A percentile compares a stretch with the other conserved stretches of the same genome.
These are phyloP conservation scores for Leucaena leucocephala DNA, from an alignment of 306 rosid genomes.

Conservation along the genomic window DNA sequence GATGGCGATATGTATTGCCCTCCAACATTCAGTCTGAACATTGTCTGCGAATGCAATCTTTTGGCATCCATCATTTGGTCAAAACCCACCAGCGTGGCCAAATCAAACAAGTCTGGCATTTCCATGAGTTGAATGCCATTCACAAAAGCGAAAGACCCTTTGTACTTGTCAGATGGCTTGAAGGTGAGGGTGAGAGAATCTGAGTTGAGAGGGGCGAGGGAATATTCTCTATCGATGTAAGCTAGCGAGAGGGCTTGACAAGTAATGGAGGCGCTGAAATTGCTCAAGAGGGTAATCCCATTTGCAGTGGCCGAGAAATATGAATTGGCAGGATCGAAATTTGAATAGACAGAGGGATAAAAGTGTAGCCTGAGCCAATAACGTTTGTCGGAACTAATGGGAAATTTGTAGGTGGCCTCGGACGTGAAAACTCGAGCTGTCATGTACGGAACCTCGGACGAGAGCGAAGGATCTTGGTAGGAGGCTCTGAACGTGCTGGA, in stretches of 20 bases:
- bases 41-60: conserved; percentile 43
- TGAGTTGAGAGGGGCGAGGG: conserved; percentile 47
- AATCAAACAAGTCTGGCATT: conserved; percentile 48
- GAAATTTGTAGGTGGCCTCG: conserved; percentile 46
- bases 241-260: conserved; percentile 58
- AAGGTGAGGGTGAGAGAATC: conserved; percentile 43
- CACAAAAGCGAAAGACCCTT: conserved; percentile 46
- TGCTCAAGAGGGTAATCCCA: conserved; percentile 48
- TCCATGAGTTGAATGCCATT: conserved; percentile 53
- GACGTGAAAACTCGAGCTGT: conserved; percentile 51
- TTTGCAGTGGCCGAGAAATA: conserved; percentile 54
- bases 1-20: conserved; percentile 54
- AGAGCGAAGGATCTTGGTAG: conserved; percentile 55
- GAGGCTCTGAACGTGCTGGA: conserved; percentile 46
- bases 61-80: conserved; percentile 38
- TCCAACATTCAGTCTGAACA: conserved; percentile 59
- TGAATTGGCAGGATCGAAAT: conserved; percentile 31
- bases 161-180: conserved; percentile 46
- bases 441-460: conserved; percentile 56
- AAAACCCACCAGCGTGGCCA: conserved; percentile 42
- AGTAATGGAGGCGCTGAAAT: conserved; percentile 51
- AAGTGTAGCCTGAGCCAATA: conserved; percentile 63
- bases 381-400: conserved; percentile 39
- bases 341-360: conserved; percentile 49
- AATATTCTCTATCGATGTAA: conserved; percentile 56